Base-by-base conservation (phyloP, 73 alveolate species). In the Paraurostyla sp. region DNA sequence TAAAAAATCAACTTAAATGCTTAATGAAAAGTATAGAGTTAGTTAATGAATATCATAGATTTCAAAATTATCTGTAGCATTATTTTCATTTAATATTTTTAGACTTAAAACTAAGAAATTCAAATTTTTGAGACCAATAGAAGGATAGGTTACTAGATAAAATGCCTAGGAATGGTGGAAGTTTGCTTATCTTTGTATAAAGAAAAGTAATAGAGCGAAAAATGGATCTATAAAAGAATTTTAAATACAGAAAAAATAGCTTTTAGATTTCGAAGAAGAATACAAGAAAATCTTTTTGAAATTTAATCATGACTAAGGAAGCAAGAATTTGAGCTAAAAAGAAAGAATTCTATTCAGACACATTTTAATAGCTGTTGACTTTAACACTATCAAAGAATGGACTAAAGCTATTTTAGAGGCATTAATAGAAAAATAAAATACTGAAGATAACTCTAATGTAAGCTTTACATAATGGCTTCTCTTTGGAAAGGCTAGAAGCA, bases 191-290 rank as follows among this genome's bases (percentile, higher is more conserved):
- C 36, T 11, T 1, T 48, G 87, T 33, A 75, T 75, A 18, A 75
- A 75, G 33, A 75, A 48, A 50, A 75, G 87, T 30, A 75, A 75
- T 33, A 43, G 60, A 48, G 50, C 87, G 7, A 75, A n/a, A 49
- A 75, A 75, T 20, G 87, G 87, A 25, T 75, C 87, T 11, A 18
- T 75, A 32, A 75, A 50, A 49, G 87, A 75, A 50, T 75, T 75
- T 29, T 3, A 16, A 25, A 75, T 75, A 11, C 49, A 42, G 4
- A 75, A 75, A 29, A 16, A 30, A 15, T 42, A 69, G 62, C 23
- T 69, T 6, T 36, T 3, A 27, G 9, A 2, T 7, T 38, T 3
- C 23, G 9, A 42, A 69, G 41, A 69, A 27, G 9, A 13, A 69
- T 69, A 35, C 23, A 38, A 13, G 68, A 32, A 33, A 36, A 9